Evolutionary conservation across 106 monocot genomes (phyloP).

Genomic region (Hemerocallis citrina): DNA sequence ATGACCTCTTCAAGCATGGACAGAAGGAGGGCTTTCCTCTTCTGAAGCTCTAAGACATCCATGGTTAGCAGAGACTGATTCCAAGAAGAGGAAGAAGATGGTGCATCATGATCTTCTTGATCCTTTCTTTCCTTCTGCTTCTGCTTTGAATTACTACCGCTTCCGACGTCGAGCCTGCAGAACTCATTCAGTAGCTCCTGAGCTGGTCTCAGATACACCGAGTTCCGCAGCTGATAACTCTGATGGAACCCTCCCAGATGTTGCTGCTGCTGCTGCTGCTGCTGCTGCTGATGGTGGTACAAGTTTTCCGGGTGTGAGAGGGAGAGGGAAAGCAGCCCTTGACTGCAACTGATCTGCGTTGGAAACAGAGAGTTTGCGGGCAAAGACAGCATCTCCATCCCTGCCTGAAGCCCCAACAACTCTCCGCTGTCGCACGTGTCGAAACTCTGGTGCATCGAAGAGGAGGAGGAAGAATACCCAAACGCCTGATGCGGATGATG

Average conservation of each 20-base stretch:
- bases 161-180: conserved; percentile 20
- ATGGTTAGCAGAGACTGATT: conserved; percentile 19
- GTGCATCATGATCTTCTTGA: conserved; percentile 17
- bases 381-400: conserved; percentile 48
- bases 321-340: conserved; percentile 5
- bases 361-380: too few relatives aligned
- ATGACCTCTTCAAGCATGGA: conserved; percentile 65
- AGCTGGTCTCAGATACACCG: conserved; percentile 30
- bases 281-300: too few relatives aligned
- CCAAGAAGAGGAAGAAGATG: conserved; percentile 13
- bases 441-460: background rate
- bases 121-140: background rate
- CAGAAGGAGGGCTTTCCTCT: conserved; percentile 34
- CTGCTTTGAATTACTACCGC: background rate
- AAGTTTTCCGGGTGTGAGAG: too few relatives aligned
- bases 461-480: too few relatives aligned
- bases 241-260: conserved; percentile 27
- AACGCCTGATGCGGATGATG: too few relatives aligned
- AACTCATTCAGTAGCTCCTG: conserved; percentile 50
- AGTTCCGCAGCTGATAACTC: conserved; percentile 18
- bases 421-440: conserved; percentile 8
- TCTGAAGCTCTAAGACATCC: conserved; percentile 46
- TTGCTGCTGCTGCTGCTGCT: conserved; percentile 10
- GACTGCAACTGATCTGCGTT: conserved; percentile 1
- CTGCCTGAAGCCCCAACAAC: conserved; percentile 27